Evolutionary conservation across 768 basidiomycete species (phyloP).

Genomic region (Pisolithus orientalis): DNA sequence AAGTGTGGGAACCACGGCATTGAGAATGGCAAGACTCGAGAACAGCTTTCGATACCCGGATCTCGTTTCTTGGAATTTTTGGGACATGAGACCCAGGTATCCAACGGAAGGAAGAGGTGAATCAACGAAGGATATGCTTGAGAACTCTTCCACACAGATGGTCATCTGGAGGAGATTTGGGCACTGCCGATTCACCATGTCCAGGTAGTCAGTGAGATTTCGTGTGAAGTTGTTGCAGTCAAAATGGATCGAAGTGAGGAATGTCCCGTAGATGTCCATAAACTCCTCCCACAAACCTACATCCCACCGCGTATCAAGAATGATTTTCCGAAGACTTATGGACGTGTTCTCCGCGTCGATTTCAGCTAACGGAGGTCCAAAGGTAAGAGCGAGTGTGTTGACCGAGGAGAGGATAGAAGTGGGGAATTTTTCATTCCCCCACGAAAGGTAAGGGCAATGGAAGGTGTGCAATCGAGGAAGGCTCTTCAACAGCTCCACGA

Average conservation of each 20-base stretch:
- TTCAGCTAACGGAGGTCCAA: not conserved
- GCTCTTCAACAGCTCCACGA: conserved; percentile 4
- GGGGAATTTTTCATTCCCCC: not conserved
- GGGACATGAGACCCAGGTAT: conserved; percentile 11
- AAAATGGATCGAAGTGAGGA: conserved; percentile 16
- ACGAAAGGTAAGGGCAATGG: not conserved
- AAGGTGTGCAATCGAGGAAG: conserved; percentile 10
- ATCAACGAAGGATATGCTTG: not conserved
- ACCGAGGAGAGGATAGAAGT: conserved; percentile 7
- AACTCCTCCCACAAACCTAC: conserved; percentile 7
- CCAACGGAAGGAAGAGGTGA: conserved; percentile 10
- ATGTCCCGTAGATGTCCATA: conserved; percentile 9
- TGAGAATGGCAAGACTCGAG: conserved; percentile 6
- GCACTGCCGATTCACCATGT: conserved; percentile 8
- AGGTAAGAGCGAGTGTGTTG: conserved; percentile 7
- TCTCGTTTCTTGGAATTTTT: not conserved
- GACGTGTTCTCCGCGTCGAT: not conserved
- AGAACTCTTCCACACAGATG: conserved; percentile 4
- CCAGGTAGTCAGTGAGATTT: not conserved
- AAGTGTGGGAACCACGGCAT: conserved; percentile 11
- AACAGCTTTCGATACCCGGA: conserved; percentile 7
- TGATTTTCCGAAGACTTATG: conserved; percentile 14
- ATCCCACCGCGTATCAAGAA: conserved; percentile 4
- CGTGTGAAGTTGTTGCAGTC: not conserved
- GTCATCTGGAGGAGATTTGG: conserved; percentile 16